Percentiles rank a stretch among this genome's conserved stretches.
Evolutionary conservation across 2,329 filamentous ascomycete species (phyloP).

Genomic region (Lojkania enalia): DNA sequence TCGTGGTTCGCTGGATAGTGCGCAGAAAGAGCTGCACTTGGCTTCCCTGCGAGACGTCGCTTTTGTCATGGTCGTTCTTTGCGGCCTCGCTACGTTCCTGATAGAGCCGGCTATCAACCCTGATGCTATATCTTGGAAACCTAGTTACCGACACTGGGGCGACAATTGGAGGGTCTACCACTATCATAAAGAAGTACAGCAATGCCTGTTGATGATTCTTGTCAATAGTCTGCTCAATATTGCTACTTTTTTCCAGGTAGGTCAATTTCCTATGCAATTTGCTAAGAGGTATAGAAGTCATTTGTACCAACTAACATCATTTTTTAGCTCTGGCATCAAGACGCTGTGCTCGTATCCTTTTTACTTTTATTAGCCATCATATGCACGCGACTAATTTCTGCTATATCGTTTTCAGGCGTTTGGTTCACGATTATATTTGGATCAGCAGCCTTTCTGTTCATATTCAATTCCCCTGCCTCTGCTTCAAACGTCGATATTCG

Average conservation of each 20-base stretch:
- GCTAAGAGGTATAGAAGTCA: no score
- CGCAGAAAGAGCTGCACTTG: slow-evolving; percentile 27
- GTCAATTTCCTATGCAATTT: no score
- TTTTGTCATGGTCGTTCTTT: slow-evolving; percentile 26
- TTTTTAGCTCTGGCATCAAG: slow-evolving; percentile 31
- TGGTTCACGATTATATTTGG: slow-evolving; percentile 38
- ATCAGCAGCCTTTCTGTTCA: slow-evolving; percentile 26
- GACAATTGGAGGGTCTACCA: slow-evolving; percentile 35
- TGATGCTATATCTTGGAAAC: slow-evolving; percentile 32
- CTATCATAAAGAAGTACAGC: slow-evolving; percentile 28
- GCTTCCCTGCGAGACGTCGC: slow-evolving; percentile 37
- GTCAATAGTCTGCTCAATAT: slow-evolving; percentile 30
- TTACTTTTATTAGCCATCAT: slow-evolving; percentile 32
- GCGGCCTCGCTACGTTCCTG: slow-evolving; percentile 31
- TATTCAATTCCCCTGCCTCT: slow-evolving; percentile 24
- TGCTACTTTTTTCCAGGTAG: slow-evolving; percentile 37
- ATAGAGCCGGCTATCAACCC: slow-evolving; percentile 33
- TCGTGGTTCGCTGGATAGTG: slow-evolving; percentile 27
- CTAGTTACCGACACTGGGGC: slow-evolving; percentile 24
- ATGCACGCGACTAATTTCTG: slow-evolving; percentile 30
- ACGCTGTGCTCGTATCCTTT: slow-evolving; percentile 33
- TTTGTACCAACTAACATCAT: slow-evolving; percentile 8
- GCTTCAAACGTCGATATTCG: slow-evolving; percentile 26
- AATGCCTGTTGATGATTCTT: slow-evolving; percentile 31
- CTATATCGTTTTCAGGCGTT: slow-evolving; percentile 26